Conservation (phyloP, 345 rosid genomes). For the Raphanus raphanistrum region DNA sequence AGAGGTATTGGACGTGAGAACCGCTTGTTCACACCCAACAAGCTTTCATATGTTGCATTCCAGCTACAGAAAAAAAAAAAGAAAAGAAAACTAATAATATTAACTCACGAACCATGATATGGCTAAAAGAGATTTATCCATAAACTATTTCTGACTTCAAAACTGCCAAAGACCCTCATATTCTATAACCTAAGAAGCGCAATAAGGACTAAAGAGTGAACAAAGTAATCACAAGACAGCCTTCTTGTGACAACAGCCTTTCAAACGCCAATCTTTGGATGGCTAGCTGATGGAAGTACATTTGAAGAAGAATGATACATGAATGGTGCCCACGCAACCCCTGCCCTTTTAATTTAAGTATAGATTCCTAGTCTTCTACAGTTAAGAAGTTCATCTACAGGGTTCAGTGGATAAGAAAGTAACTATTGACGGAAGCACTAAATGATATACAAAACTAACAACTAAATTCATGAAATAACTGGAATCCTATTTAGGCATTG, state of each 20-base stretch:
- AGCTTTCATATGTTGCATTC: slow-evolving; percentile 67
- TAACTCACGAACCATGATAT: neutral
- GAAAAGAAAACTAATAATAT: neutral
- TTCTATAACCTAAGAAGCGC: neutral
- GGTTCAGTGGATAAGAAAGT: neutral
- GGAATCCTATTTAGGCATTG: neutral
- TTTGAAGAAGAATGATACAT: neutral
- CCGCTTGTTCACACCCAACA: slow-evolving; percentile 59
- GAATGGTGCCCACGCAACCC: neutral
- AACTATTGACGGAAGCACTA: neutral
- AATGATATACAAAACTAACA: neutral
- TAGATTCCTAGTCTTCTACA: neutral
- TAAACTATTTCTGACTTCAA: neutral
- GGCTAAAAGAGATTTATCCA: neutral
- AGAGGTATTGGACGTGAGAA: slow-evolving; percentile 70
- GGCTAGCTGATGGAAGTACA: neutral
- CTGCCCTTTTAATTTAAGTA: no score
- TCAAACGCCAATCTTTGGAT: neutral
- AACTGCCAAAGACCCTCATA: neutral
- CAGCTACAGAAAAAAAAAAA: slow-evolving; percentile 41
- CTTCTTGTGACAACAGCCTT: neutral
- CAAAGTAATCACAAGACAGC: neutral
- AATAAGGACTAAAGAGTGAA: neutral
- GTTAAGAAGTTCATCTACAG: neutral
- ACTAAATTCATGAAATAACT: slow-evolving; percentile 2